These are phyloP conservation scores for Arthromyces matolae DNA, from an alignment of 768 basidiomycete genomes.

Conservation along the genomic window DNA sequence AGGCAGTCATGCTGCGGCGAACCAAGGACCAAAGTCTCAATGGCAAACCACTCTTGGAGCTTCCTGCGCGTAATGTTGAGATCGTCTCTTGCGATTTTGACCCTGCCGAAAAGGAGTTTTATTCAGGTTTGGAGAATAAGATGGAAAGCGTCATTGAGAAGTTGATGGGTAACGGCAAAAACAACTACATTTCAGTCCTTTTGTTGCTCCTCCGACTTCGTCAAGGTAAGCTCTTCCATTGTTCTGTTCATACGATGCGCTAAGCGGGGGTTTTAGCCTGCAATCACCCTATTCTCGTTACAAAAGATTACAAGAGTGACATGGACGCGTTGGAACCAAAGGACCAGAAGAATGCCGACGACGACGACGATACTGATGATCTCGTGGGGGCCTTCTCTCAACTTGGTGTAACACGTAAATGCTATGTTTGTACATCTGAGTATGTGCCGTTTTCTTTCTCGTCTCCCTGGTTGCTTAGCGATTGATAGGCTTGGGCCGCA, in stretches of 20 bases:
- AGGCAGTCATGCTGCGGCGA: constrained; percentile 86
- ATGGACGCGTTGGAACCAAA: constrained; percentile 73
- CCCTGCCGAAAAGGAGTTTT: constrained; percentile 73
- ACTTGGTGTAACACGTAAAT: constrained; percentile 67
- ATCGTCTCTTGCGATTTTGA: constrained; percentile 79
- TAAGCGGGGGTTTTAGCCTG: constrained; percentile 54
- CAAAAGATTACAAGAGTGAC: constrained; percentile 71
- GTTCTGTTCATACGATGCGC: background rate
- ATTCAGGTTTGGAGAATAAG: constrained; percentile 63
- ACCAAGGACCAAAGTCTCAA: constrained; percentile 70
- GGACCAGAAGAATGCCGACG: constrained; percentile 46
- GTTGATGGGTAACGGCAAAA: constrained; percentile 53
- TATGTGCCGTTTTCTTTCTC: constrained; percentile 24
- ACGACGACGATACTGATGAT: constrained; percentile 64
- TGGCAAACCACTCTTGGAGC: constrained; percentile 77
- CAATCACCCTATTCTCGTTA: constrained; percentile 82
- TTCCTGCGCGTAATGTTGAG: constrained; percentile 72
- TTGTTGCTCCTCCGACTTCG: constrained; percentile 76
- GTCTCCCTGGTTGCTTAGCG: background rate
- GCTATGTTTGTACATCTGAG: constrained; percentile 74
- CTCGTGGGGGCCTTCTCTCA: constrained; percentile 72
- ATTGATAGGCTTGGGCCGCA: constrained; percentile 32
- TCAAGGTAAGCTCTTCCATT: constrained; percentile 60
- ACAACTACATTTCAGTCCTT: constrained; percentile 68
- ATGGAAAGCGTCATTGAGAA: constrained; percentile 67